Percentiles rank a stretch among this genome's conserved stretches.
These are phyloP conservation scores for Cornus controversa DNA, from an alignment of 148 eudicot species.

Conservation along the genomic window DNA sequence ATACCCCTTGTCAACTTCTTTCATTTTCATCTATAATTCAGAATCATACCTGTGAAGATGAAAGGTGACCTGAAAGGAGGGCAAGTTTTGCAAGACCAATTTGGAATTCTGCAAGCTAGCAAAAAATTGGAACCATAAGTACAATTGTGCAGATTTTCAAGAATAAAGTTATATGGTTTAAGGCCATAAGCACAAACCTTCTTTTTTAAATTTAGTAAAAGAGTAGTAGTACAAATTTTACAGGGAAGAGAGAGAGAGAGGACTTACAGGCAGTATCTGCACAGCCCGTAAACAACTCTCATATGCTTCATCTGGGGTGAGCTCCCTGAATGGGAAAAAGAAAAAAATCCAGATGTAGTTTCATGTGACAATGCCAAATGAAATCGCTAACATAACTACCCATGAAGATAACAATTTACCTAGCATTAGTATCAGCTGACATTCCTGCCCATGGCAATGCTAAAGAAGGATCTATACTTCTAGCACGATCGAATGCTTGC, in stretches of 20 bases:
- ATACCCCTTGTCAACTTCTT: too few species aligned
- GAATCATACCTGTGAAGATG: conserved; percentile 72
- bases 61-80: conserved; percentile 56
- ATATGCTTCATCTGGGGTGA: conserved; percentile 75
- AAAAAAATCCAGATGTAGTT: conserved; percentile 1
- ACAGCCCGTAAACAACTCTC: conserved; percentile 95
- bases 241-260: background rate
- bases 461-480: conserved; percentile 99
- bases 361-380: background rate
- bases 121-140: conserved; percentile 20
- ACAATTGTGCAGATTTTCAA: background rate
- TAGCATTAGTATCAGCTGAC: conserved; percentile 68
- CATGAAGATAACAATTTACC: conserved; percentile 39
- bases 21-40: background rate
- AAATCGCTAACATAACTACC: too few species aligned
- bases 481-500: conserved; percentile 91
- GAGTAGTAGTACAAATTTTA: background rate
- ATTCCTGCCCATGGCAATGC: conserved; percentile 99
- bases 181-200: conserved; percentile 12
- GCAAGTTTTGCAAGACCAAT: conserved; percentile 94
- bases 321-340: conserved; percentile 39
- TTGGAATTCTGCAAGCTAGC: conserved; percentile 90
- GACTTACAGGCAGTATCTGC: conserved; percentile 79
- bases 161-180: background rate
- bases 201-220: background rate